Evolutionary conservation across 768 basidiomycete species (phyloP).

Genomic region (Hysterangium stoloniferum): DNA sequence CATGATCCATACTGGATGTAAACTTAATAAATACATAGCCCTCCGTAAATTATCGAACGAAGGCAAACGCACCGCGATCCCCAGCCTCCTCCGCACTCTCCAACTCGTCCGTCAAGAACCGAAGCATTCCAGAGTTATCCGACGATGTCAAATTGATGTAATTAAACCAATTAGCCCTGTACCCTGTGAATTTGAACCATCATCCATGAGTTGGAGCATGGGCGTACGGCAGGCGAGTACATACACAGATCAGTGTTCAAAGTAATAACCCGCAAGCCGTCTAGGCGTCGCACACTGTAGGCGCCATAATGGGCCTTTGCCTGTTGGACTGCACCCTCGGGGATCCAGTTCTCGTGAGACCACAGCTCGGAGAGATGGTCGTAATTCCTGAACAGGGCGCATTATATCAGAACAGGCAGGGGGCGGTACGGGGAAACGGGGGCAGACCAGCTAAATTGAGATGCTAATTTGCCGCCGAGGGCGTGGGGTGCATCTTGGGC

Average conservation of each 20-base stretch:
- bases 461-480: conserved; percentile 43
- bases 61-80: conserved; percentile 46
- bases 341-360: conserved; percentile 65
- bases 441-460: conserved; percentile 46
- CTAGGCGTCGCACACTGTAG: conserved; percentile 58
- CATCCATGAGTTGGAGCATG: neutral
- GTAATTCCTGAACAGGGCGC: conserved; percentile 52
- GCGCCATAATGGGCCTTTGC: conserved; percentile 66
- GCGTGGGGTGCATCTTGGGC: conserved; percentile 47
- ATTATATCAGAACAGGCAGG: neutral
- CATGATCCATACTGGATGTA: conserved; percentile 38
- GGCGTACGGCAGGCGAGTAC: conserved; percentile 4
- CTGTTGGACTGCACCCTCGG: conserved; percentile 41
- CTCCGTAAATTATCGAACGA: neutral
- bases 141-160: conserved; percentile 66
- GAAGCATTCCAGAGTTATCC: conserved; percentile 68
- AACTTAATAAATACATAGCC: neutral
- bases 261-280: conserved; percentile 65
- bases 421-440: neutral
- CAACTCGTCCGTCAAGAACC: conserved; percentile 70
- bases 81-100: conserved; percentile 73
- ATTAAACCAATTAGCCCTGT: conserved; percentile 63
- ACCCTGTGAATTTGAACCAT: conserved; percentile 5
- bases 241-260: conserved; percentile 72
- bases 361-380: conserved; percentile 66